Base-by-base conservation (phyloP, 345 rosid genomes). In the Limnanthes douglasii region DNA sequence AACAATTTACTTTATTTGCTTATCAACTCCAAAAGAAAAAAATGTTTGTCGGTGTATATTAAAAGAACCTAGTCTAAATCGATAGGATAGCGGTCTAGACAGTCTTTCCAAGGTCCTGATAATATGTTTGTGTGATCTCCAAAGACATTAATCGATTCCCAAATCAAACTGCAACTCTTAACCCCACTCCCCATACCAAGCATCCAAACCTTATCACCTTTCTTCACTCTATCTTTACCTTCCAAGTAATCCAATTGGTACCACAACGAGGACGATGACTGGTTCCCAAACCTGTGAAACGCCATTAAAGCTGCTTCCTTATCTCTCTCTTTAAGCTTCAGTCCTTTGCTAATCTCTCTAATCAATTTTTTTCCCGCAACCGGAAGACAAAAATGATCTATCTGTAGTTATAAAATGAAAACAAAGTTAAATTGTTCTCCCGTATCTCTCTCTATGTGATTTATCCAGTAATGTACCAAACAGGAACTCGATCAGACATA, bases 201-300 rank as follows among this genome's bases (percentile, higher is more conserved):
- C 18, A 32, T 58, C 78, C 70, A 70, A 11, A 53, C 59, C 24
- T 16, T 64, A 34, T 74, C 68, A n/a, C 78, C 75, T 32, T 50
- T 53, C 61, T 53, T 63, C 46, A 69, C 59, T 37, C 60, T 44
- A 27, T 61, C 65, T 46, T 66, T 58, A 3, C 61, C 72, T 44
- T 74, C 84, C 47, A 74, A 2, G 56, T 70, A 74, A 14, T 61
- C 58, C 5, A 67, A 15, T 54, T 67, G 72, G 11, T 67, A 74
- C 70, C 75, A 70, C 61, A 64, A 0, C 2, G 75, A 55, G 28
- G 72, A 61, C 15, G 84, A 70, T 5, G 74, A 70, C 37, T 74
- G 78, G 43, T 70, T 70, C 4, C 83, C 78, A 33, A 70, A 74
- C 41, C 74, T 65, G 41, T 70, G 65, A 24, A 70, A 44, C 14